Conservation (phyloP, 164 flowering plant genomes). For the Umbilicus rupestris region DNA sequence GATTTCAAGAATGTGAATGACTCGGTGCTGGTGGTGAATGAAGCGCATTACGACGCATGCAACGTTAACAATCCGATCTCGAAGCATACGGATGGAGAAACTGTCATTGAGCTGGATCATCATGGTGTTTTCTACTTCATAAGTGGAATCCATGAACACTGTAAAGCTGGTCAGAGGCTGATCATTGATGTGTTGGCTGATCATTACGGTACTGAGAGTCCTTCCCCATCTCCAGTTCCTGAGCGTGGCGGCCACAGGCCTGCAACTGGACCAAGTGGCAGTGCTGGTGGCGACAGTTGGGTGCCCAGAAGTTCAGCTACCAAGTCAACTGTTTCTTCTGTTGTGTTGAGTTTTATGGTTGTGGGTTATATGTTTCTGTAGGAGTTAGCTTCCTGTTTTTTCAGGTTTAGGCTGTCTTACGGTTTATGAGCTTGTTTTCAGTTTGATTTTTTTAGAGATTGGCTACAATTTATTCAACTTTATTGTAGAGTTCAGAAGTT, state of each 20-base stretch:
- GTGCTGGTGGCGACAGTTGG: conserved; percentile 5
- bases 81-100: conserved; percentile 30
- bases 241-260: conserved; percentile 9
- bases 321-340: conserved; percentile 18
- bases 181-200: conserved; percentile 36
- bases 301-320: conserved; percentile 8
- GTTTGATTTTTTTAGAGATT: background rate
- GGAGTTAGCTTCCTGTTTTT: background rate
- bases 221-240: conserved; percentile 18
- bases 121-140: conserved; percentile 52
- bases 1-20: conserved; percentile 53
- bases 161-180: conserved; percentile 37
- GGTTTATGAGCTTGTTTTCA: background rate
- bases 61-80: conserved; percentile 20
- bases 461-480: background rate
- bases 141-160: conserved; percentile 35
- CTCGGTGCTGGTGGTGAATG: conserved; percentile 46
- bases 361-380: conserved; percentile 16
- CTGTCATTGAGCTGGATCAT: conserved; percentile 28
- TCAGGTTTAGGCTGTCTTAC: background rate
- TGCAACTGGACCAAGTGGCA: conserved; percentile 8
- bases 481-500: no score
- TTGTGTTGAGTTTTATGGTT: conserved; percentile 12
- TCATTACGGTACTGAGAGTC: conserved; percentile 16
- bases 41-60: conserved; percentile 31